Percentiles rank a stretch among this genome's conserved stretches.
Conservation (phyloP, 352 stramenopile species). For the Peronospora belbahrii region DNA sequence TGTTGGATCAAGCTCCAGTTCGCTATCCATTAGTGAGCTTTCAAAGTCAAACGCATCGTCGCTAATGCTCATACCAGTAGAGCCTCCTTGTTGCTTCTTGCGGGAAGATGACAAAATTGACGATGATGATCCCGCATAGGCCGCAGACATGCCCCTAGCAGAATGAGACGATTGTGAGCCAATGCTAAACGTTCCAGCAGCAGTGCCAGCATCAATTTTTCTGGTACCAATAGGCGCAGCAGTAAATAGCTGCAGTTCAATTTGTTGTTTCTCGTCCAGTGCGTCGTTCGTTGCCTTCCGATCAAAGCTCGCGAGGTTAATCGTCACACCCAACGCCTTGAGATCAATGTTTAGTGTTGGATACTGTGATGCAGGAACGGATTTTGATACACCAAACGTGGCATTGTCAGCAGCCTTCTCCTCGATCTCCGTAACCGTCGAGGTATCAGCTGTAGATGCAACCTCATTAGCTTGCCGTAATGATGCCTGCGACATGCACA, state of each 20-base stretch:
- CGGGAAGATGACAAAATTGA: conserved; percentile 18
- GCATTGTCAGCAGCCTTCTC: conserved; percentile 12
- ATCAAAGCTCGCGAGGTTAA: conserved; percentile 50
- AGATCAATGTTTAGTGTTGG: conserved; percentile 52
- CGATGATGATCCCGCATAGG: conserved; percentile 7
- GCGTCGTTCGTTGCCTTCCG: conserved; percentile 47
- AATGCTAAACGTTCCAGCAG: conserved; percentile 14
- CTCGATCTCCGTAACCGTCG: conserved; percentile 6
- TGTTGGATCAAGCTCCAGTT: conserved; percentile 60
- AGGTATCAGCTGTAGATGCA: conserved; percentile 26
- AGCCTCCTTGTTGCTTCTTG: conserved; percentile 22
- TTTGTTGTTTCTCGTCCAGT: conserved; percentile 83
- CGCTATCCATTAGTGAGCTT: conserved; percentile 47
- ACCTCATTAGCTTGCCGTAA: conserved; percentile 62
- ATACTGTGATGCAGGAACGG: conserved; percentile 23
- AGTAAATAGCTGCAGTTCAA: conserved; percentile 80
- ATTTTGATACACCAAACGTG: conserved; percentile 12
- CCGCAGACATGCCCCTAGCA: conserved; percentile 14
- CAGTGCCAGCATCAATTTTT: conserved; percentile 31
- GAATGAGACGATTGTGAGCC: conserved; percentile 26
- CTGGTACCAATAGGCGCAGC: conserved; percentile 80
- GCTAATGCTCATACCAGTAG: conserved; percentile 20
- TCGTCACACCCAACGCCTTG: conserved; percentile 44
- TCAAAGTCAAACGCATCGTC: conserved; percentile 64
- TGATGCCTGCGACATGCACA: conserved; percentile 62